Base-by-base conservation (phyloP, 805 yeast species). In the Jamesozyma piceae region DNA sequence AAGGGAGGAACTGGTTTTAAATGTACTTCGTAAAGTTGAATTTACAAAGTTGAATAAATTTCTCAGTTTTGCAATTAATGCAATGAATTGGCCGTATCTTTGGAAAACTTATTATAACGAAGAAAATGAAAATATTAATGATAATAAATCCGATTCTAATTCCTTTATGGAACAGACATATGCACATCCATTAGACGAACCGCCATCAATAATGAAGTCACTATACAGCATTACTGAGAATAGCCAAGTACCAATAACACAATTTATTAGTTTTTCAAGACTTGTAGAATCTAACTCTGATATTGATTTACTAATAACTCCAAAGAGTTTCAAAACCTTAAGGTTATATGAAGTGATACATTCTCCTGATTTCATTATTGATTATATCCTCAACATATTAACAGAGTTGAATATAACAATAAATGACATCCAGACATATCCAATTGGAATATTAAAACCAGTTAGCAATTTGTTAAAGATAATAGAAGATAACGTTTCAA, bases 31-130 rank as follows among this genome's bases (percentile, higher is more conserved):
- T 4, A 43, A 54, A 3, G 42, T 51, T 0, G 57, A 64, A 8
- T 62, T 70, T 11, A 50, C 64, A 3, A 61, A 62, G 27, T 51
- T 89, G 24, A 77, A 82, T 0, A 21, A 63, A 1, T 58, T 88
- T 19, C 58, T 88, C n/a, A 66, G 79, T 0, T 82, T 80, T 49
- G 55, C 84, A 13, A 71, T 81, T 0, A 50, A 67, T 11, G 76
- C 85, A 79, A 74, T 81, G 76, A 78, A 83, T 5, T 84, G 95
- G 95, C 74, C 80, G 10, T 76, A 69, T 1, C 44, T 52, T 0
- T 84, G 95, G 95, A 56, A 63, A 19, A 51, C 60, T 1, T 78
- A 77, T 50, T 86, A 88, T 55, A 28, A 14, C 14, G 22, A 29
- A 13, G 14, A n/a, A 8, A 6, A 31, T 3, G 24, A 3, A 3